phyloP scores from a whole-genome alignment of 306 rosid species.

The Vigna nakashimae region DNA sequence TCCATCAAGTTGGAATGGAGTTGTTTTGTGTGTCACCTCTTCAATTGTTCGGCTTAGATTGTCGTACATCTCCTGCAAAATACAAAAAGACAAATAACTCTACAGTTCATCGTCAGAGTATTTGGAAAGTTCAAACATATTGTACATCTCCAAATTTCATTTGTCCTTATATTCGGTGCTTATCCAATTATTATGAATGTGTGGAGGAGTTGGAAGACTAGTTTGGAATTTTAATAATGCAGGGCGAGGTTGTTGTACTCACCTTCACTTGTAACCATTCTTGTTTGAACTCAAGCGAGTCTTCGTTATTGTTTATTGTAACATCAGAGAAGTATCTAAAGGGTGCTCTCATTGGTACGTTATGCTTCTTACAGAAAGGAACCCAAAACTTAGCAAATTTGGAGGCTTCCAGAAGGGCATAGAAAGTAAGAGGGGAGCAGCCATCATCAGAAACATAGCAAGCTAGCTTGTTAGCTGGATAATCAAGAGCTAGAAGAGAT shows the following conservation, averaged over 20 bases:
- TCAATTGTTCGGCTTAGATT: slow-evolving; percentile 54
- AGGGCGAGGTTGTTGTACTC: background rate
- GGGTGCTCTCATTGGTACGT: slow-evolving; percentile 65
- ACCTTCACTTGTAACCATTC: slow-evolving; percentile 68
- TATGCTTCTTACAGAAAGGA: slow-evolving; percentile 67
- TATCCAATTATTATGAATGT: background rate
- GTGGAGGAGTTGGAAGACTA: background rate
- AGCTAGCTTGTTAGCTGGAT: slow-evolving; percentile 68
- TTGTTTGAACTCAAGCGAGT: slow-evolving; percentile 42
- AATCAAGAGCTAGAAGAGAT: slow-evolving; percentile 71
- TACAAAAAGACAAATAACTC: slow-evolving; percentile 4
- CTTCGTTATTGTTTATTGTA: background rate
- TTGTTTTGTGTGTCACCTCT: slow-evolving; percentile 35
- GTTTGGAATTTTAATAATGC: background rate
- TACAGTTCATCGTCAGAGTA: background rate
- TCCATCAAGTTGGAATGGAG: slow-evolving; percentile 32
- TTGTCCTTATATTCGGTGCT: background rate
- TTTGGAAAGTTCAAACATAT: background rate
- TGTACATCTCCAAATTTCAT: background rate
- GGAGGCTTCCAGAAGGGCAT: slow-evolving; percentile 64
- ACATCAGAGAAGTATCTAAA: slow-evolving; percentile 54
- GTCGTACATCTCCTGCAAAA: slow-evolving; percentile 67
- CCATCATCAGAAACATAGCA: slow-evolving; percentile 87
- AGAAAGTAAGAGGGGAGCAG: slow-evolving; percentile 59
- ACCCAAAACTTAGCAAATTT: slow-evolving; percentile 68